These are phyloP conservation scores for Coelastrella sp. DNA, from an alignment of 139 green algal genomes.

Conservation along the genomic window DNA sequence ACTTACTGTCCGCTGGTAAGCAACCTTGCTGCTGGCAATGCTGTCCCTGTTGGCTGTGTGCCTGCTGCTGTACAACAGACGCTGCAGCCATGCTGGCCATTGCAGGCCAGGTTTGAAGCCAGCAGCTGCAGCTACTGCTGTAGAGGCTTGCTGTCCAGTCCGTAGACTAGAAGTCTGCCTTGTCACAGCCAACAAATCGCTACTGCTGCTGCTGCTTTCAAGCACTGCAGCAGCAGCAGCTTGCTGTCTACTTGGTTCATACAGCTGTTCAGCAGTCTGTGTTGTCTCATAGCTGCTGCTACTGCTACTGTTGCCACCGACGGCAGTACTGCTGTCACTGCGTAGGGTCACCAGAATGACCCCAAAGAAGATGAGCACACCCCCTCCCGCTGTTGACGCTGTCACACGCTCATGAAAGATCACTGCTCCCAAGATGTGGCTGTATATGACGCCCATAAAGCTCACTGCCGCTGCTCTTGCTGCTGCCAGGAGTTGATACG, in stretches of 20 bases:
- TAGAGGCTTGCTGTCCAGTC: not conserved
- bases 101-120: not conserved
- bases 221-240: no score
- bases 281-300: no score
- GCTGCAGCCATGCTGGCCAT: not conserved
- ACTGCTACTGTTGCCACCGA: no score
- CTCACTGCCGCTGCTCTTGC: not conserved
- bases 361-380: conserved; percentile 21
- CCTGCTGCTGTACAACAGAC: not conserved
- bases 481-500: conserved; percentile 58
- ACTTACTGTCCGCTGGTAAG: not conserved
- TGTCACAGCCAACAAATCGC: not conserved
- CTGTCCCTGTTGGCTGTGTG: not conserved
- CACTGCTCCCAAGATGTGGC: conserved; percentile 12
- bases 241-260: no score
- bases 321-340: not conserved
- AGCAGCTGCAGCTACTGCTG: not conserved
- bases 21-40: not conserved
- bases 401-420: conserved; percentile 27
- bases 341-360: conserved; percentile 33
- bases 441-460: not conserved
- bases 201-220: not conserved
- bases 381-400: not conserved
- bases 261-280: no score
- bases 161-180: no score